These are phyloP conservation scores for Aspergillus sp. DNA, from an alignment of 2,329 filamentous ascomycete genomes.

Conservation along the genomic window DNA sequence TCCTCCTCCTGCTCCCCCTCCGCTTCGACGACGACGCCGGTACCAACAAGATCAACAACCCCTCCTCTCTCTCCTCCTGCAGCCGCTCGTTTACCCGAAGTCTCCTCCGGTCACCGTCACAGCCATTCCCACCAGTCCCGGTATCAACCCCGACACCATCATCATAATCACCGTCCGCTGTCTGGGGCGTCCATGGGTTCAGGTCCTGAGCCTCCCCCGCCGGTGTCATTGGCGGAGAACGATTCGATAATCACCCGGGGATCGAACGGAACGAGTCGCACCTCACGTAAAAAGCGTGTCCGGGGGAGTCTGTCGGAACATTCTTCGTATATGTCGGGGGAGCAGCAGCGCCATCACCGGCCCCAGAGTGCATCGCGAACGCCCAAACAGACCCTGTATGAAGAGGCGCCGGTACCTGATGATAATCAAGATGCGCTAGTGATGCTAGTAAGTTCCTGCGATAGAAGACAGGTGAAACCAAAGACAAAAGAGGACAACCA, in stretches of 20 bases:
- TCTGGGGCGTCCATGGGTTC: conserved; percentile 12
- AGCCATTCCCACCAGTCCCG: conserved; percentile 12
- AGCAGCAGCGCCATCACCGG: conserved; percentile 11
- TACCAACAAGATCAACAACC: too few relatives aligned
- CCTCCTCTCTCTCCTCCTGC: neutral
- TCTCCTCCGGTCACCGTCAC: conserved; percentile 12
- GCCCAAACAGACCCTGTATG: conserved; percentile 20
- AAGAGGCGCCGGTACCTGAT: conserved; percentile 19
- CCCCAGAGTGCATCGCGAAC: conserved; percentile 15
- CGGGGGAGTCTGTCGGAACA: conserved; percentile 26
- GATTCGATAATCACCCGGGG: conserved; percentile 15
- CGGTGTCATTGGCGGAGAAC: conserved; percentile 12
- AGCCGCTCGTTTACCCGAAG: conserved; percentile 10
- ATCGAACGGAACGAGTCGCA: conserved; percentile 12
- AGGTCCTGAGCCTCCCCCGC: conserved; percentile 1
- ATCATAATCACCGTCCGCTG: conserved; percentile 8
- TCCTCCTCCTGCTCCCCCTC: neutral
- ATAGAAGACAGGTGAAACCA: too few relatives aligned
- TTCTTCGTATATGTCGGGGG: conserved; percentile 28
- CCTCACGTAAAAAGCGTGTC: conserved; percentile 22
- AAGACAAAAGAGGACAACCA: too few relatives aligned
- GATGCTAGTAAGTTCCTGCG: conserved; percentile 30
- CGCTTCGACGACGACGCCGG: neutral
- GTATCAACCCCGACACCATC: conserved; percentile 8
- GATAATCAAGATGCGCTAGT: conserved; percentile 36